These are phyloP conservation scores for Solanum bukasovii DNA, from an alignment of 257 asterid species.

Conservation along the genomic window DNA sequence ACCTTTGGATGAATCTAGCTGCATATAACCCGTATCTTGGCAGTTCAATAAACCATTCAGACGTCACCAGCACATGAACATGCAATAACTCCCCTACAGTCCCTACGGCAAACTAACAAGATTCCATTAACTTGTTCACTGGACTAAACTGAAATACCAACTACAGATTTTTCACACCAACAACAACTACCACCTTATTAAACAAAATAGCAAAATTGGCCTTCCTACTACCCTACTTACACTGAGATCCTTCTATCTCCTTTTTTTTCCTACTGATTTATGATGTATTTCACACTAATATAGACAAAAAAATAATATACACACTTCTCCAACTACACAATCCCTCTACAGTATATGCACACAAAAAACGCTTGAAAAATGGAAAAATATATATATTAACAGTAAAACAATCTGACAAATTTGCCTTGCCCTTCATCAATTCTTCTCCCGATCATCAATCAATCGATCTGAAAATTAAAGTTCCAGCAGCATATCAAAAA, in stretches of 20 bases:
- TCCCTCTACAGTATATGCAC: slow-evolving; percentile 12
- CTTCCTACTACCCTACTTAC: not conserved
- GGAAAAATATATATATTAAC: not conserved
- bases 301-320: not conserved
- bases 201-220: not conserved
- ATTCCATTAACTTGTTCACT: not conserved
- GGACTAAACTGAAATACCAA: not conserved
- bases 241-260: not conserved
- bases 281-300: not conserved
- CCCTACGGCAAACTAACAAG: not conserved
- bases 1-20: slow-evolving; percentile 25
- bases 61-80: not conserved
- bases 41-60: not conserved
- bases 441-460: slow-evolving; percentile 22
- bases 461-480: slow-evolving; percentile 12
- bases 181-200: slow-evolving; percentile 1
- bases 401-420: slow-evolving; percentile 7
- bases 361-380: not conserved
- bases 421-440: slow-evolving; percentile 2
- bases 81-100: not conserved
- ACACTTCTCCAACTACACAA: not conserved
- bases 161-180: slow-evolving; percentile 1
- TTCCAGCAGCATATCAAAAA: slow-evolving; percentile 1
- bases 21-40: slow-evolving; percentile 15
- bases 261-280: not conserved